These are phyloP conservation scores for Erigeron philadelphicus DNA, from an alignment of 140 eudicot species.

Conservation along the genomic window DNA sequence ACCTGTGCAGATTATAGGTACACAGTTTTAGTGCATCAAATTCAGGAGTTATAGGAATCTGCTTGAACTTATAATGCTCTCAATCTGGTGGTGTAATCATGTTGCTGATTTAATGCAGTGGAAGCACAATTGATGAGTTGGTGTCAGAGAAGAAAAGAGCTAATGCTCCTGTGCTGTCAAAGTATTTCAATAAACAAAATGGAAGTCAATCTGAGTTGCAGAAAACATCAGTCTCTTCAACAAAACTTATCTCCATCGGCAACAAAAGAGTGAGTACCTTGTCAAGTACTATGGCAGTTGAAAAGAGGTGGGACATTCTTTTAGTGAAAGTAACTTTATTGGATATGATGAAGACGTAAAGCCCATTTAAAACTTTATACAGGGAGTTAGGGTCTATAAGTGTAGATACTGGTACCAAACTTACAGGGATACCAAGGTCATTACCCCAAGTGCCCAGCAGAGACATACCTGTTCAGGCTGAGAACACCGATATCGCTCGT, in stretches of 20 bases:
- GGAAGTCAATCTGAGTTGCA: constrained; percentile 38
- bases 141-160: constrained; percentile 31
- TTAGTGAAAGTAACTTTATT: not conserved
- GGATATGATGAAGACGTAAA: constrained; percentile 10
- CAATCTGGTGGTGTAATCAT: constrained; percentile 16
- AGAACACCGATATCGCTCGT: constrained; percentile 31
- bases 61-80: constrained; percentile 1
- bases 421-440: constrained; percentile 36
- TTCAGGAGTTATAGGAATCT: constrained; percentile 7
- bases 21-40: not conserved
- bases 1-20: constrained; percentile 6
- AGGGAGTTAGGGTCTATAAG: constrained; percentile 32
- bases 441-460: constrained; percentile 29
- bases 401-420: constrained; percentile 35
- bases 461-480: constrained; percentile 30
- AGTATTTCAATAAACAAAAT: constrained; percentile 35
- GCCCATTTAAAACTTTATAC: constrained; percentile 10
- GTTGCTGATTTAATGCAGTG: constrained; percentile 39
- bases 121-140: constrained; percentile 29
- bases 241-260: constrained; percentile 32
- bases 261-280: constrained; percentile 23
- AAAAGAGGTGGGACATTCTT: constrained; percentile 38
- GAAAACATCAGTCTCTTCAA: constrained; percentile 38
- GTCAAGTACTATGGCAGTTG: constrained; percentile 30
- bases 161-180: constrained; percentile 33